Percentiles rank a stretch among this genome's conserved stretches.
Conservation (phyloP, 352 stramenopile genomes). For the Phytophthora pluvialis region DNA sequence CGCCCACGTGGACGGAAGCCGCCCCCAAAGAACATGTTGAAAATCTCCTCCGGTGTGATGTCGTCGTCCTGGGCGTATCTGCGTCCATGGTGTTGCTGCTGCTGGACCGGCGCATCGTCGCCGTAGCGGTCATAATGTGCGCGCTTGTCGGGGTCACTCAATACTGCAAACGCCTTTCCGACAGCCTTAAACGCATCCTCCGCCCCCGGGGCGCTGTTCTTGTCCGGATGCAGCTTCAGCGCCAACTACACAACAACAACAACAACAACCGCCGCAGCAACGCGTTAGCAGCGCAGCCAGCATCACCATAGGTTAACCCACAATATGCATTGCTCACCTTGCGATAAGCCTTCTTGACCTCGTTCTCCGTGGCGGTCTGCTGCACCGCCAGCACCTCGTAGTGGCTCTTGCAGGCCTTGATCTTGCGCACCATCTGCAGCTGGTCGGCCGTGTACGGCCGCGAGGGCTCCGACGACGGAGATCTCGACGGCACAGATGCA, state of each 20-base stretch:
- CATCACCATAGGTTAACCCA: not conserved
- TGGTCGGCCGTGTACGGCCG: slow-evolving; percentile 83
- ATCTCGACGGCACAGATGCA: slow-evolving; percentile 31
- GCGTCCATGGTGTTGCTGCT: slow-evolving; percentile 38
- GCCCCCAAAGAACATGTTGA: slow-evolving; percentile 93
- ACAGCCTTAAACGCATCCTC: slow-evolving; percentile 98
- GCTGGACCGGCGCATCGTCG: slow-evolving; percentile 55
- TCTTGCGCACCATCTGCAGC: slow-evolving; percentile 87
- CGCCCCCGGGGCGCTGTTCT: slow-evolving; percentile 96
- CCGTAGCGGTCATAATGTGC: slow-evolving; percentile 87
- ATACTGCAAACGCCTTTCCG: slow-evolving; percentile 93
- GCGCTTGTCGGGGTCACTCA: slow-evolving; percentile 91
- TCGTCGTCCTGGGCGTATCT: slow-evolving; percentile 79
- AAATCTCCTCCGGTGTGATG: slow-evolving; percentile 91
- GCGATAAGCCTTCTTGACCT: slow-evolving; percentile 93
- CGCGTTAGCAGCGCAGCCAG: slow-evolving; percentile 16
- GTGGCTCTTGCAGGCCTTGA: slow-evolving; percentile 87
- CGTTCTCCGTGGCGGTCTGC: slow-evolving; percentile 76
- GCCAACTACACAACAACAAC: slow-evolving; percentile 66
- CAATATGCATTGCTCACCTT: slow-evolving; percentile 59
- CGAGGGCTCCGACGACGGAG: slow-evolving; percentile 46
- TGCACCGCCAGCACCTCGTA: slow-evolving; percentile 89
- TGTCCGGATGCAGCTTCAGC: slow-evolving; percentile 91
- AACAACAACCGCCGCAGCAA: slow-evolving; percentile 1
- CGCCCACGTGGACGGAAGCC: slow-evolving; percentile 69